A percentile compares a stretch with the other conserved stretches of the same genome.
Conservation (phyloP, 2,329 filamentous ascomycete species). For the Daldinia sp. region DNA sequence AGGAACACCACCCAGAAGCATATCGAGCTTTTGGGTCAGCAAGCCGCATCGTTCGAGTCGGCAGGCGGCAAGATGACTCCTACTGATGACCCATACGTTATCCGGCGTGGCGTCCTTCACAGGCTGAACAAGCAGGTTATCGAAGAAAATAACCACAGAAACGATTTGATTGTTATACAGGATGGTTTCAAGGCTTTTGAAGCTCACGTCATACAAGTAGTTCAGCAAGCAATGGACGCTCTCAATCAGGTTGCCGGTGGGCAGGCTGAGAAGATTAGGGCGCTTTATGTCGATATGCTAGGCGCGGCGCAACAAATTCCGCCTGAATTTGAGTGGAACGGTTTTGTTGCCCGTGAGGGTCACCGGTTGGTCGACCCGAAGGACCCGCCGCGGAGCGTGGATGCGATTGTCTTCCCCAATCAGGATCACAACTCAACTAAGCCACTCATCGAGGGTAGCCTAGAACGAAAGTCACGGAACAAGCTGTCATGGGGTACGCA, state of each 20-base stretch:
- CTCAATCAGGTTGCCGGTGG: constrained; percentile 85
- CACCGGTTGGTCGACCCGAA: constrained; percentile 82
- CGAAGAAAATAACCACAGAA: constrained; percentile 95
- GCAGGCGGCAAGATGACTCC: constrained; percentile 77
- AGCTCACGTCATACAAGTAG: constrained; percentile 81
- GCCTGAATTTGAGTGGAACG: constrained; percentile 90
- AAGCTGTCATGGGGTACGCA: constrained; percentile 82
- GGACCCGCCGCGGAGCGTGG: constrained; percentile 77
- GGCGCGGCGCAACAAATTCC: constrained; percentile 81
- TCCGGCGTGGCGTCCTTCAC: constrained; percentile 84
- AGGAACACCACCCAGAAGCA: constrained; percentile 91
- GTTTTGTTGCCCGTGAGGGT: constrained; percentile 79
- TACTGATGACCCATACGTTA: constrained; percentile 86
- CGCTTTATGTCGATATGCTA: constrained; percentile 87
- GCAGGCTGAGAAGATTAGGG: constrained; percentile 84
- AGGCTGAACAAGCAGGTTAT: constrained; percentile 90
- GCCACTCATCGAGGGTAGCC: constrained; percentile 85
- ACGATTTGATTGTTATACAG: constrained; percentile 92
- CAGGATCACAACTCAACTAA: constrained; percentile 84
- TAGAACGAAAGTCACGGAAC: constrained; percentile 92
- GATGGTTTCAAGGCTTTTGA: constrained; percentile 91
- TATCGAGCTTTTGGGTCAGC: constrained; percentile 91
- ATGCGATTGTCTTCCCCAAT: constrained; percentile 86
- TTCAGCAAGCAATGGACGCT: constrained; percentile 84
- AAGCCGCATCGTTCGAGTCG: constrained; percentile 84